phyloP scores from a whole-genome alignment of 176 grass and related monocot species.

The Bonia amplexicaulis region DNA sequence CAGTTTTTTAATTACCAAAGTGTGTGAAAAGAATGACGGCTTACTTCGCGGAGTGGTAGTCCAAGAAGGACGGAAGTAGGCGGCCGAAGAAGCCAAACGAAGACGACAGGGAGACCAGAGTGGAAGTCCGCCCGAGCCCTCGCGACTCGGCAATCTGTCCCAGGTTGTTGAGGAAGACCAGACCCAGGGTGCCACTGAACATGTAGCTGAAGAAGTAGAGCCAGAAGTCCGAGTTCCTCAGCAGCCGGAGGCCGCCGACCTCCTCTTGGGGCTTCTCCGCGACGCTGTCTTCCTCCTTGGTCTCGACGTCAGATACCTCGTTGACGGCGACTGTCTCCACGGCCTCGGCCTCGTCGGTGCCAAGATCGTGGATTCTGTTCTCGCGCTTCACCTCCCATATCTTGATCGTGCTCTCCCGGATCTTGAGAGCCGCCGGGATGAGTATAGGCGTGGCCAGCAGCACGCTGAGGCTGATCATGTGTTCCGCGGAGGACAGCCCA shows the following conservation, averaged over 20 bases:
- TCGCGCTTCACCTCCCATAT: constrained; percentile 58
- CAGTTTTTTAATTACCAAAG: background rate
- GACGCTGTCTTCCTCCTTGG: background rate
- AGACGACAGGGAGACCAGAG: constrained; percentile 85
- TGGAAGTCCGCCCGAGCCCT: constrained; percentile 50
- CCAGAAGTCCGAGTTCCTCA: constrained; percentile 77
- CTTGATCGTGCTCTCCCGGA: constrained; percentile 49
- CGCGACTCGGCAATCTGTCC: constrained; percentile 94
- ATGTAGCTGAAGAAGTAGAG: constrained; percentile 97
- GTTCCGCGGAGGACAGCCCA: constrained; percentile 53
- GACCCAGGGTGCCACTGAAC: constrained; percentile 88
- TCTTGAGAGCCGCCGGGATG: constrained; percentile 59
- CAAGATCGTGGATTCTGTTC: constrained; percentile 62
- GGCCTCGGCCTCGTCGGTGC: constrained; percentile 35
- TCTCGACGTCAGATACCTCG: background rate
- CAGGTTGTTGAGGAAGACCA: constrained; percentile 94
- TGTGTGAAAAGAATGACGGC: constrained; percentile 47
- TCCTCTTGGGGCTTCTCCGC: constrained; percentile 38
- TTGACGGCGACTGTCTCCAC: constrained; percentile 7
- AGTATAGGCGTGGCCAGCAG: constrained; percentile 55
- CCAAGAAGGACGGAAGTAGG: constrained; percentile 73
- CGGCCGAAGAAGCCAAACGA: constrained; percentile 99
- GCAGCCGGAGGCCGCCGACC: constrained; percentile 61
- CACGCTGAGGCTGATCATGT: constrained; percentile 63
- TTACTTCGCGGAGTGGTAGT: constrained; percentile 90